Percentiles rank a stretch among this genome's conserved stretches.
These are phyloP conservation scores for Colletotrichum lindemuthianum DNA, from an alignment of 2,329 filamentous ascomycete genomes.

Conservation along the genomic window DNA sequence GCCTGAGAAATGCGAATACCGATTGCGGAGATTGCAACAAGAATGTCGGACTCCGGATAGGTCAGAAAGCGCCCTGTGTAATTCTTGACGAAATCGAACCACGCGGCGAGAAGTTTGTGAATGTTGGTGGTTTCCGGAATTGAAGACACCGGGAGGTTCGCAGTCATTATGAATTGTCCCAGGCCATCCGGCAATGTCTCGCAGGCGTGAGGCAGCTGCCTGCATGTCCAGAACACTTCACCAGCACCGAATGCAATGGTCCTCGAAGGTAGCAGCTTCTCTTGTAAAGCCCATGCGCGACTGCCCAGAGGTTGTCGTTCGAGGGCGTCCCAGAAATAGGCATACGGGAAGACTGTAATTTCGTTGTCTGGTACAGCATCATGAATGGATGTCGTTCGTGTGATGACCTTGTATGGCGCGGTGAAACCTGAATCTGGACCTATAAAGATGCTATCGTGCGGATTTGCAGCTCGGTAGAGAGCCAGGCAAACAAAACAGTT, in stretches of 20 bases:
- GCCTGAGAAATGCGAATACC: not conserved
- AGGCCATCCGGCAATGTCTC: not conserved
- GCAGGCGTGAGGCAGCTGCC: not conserved
- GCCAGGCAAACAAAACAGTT: not conserved
- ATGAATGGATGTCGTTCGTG: not conserved
- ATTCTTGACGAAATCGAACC: not conserved
- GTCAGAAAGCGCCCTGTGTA: not conserved
- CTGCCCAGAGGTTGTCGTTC: not conserved
- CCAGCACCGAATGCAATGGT: not conserved
- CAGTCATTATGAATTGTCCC: too few relatives aligned
- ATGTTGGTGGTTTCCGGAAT: not conserved
- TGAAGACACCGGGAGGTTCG: not conserved
- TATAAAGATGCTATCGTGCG: not conserved
- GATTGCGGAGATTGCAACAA: not conserved
- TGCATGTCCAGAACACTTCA: not conserved
- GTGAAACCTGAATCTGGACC: not conserved
- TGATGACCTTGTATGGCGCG: not conserved
- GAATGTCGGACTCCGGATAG: not conserved
- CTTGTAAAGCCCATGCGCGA: not conserved
- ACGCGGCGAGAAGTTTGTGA: not conserved
- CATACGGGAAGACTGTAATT: rapidly evolving
- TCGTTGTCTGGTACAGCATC: not conserved
- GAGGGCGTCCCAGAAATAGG: not conserved
- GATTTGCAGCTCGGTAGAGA: not conserved
- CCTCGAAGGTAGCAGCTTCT: not conserved